A percentile compares a stretch with the other conserved stretches of the same genome.
Evolutionary conservation across 164 flowering plant genomes (phyloP).

Genomic region (Kingdonia uniflora): DNA sequence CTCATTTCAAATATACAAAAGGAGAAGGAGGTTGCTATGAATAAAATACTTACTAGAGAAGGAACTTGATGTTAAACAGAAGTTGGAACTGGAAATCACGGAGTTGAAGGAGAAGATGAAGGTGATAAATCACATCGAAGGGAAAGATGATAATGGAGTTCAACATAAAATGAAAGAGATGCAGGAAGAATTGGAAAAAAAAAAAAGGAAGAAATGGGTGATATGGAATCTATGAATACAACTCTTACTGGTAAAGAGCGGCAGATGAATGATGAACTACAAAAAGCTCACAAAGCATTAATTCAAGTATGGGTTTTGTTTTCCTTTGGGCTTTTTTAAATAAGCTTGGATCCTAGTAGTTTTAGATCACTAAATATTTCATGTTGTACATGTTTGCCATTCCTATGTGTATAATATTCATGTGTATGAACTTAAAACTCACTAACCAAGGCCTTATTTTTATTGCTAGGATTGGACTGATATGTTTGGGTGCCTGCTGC

Average conservation of each 20-base stretch:
- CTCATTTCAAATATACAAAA: slow-evolving; percentile 31
- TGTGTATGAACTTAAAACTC: neutral
- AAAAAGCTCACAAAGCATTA: slow-evolving; percentile 52
- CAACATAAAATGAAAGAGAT: slow-evolving; percentile 33
- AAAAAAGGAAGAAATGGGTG: slow-evolving; percentile 44
- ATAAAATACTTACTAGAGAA: slow-evolving; percentile 39
- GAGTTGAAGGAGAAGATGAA: slow-evolving; percentile 43
- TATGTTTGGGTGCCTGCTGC: slow-evolving; percentile 18
- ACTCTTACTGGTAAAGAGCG: slow-evolving; percentile 46
- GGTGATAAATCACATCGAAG: slow-evolving; percentile 56
- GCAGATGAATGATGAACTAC: slow-evolving; percentile 45
- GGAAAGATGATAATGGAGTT: slow-evolving; percentile 35
- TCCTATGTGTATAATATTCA: neutral
- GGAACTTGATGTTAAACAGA: slow-evolving; percentile 59
- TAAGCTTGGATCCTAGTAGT: too few relatives aligned
- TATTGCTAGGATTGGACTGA: slow-evolving; percentile 47
- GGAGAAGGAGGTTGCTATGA: slow-evolving; percentile 43
- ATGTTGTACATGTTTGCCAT: neutral
- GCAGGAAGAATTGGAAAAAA: slow-evolving; percentile 28
- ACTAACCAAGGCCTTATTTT: neutral
- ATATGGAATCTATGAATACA: slow-evolving; percentile 31
- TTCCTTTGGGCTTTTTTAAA: neutral
- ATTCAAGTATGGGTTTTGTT: slow-evolving; percentile 27
- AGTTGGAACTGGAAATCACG: slow-evolving; percentile 61
- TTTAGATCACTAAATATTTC: neutral